Evolutionary conservation across 345 rosid genomes (phyloP), one percentile per base, ranked within the genome.

Genomic region (Aquilaria yunnanensis): DNA sequence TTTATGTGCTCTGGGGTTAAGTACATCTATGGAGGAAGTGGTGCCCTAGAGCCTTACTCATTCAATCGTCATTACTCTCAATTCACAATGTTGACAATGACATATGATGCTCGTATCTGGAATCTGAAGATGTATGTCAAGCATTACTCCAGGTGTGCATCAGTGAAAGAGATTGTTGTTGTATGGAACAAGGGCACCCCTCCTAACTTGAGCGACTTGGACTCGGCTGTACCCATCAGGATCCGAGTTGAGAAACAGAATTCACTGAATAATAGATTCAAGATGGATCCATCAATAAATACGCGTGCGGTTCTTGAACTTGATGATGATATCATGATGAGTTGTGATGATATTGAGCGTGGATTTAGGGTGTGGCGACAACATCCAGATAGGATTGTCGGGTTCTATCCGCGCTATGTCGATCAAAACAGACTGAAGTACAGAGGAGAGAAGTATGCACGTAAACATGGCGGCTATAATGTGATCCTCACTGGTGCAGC

Each of bases 401-500:
- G 99, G 14, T 94, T 83, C 71, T 94, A 94, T 59, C 99, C 99
- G 9, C 91, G 99, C 10, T 79, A 71, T 16, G 75, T 77, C 3
- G 73, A 77, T 46, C 79, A 81, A 11, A 81, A 70, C 59, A 84
- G 81, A 3, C 66, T 87, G 81, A 73, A 79, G 67, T 94, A 94
- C 57, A 77, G 80, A 32, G 89, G 81, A 0, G 99, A 94, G 80
- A 88, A 84, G 63, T 85, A 76, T 14, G 99, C 96, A 10, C 78
- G 97, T 34, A 66, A 16, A 14, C 89, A 80, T 46, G 70, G 81
- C 12, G 96, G 97, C 10, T 94, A 94, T 56, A 94, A 94, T 56
- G 77, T 94, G 92, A 83, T 94, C 61, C 89, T 94, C 33, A 94
- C 99, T 0, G 99, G 99, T 32, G 99, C 99, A 47, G 99, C 97